A percentile compares a stretch with the other conserved stretches of the same genome.
These are phyloP conservation scores for Calonectria naviculata DNA, from an alignment of 2,329 filamentous ascomycete genomes.

Conservation along the genomic window DNA sequence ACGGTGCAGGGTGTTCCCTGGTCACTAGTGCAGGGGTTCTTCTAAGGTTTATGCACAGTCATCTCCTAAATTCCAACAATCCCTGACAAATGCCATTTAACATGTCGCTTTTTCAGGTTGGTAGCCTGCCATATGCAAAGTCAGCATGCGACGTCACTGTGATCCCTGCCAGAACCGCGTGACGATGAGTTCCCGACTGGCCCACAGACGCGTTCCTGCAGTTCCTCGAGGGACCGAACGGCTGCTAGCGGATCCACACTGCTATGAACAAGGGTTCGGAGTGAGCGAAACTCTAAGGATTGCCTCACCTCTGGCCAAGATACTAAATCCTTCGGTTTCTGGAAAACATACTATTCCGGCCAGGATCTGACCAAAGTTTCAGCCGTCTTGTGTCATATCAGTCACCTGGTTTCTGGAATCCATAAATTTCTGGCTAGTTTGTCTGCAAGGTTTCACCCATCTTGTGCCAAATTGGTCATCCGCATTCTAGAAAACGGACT, in stretches of 20 bases:
- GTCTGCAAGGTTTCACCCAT: background rate
- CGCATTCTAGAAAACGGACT: background rate
- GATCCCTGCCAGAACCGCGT: background rate
- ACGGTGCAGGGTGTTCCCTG: background rate
- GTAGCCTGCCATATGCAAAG: background rate
- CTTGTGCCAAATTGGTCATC: background rate
- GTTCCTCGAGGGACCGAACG: background rate
- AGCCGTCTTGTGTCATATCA: background rate
- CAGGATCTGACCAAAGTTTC: background rate
- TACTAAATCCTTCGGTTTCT: conserved; percentile 1
- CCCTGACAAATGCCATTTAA: background rate
- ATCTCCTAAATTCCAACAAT: background rate
- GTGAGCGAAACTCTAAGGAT: conserved; percentile 5
- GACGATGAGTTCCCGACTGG: background rate
- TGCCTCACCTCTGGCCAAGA: background rate
- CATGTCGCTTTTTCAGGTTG: background rate
- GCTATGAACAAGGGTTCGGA: background rate
- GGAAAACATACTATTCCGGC: background rate
- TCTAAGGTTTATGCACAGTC: conserved; percentile 1
- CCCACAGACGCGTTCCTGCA: conserved; percentile 6
- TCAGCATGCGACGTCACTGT: background rate
- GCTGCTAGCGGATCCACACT: background rate
- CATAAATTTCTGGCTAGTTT: background rate
- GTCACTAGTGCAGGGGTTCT: background rate
- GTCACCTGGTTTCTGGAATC: background rate